A percentile compares a stretch with the other conserved stretches of the same genome.
Evolutionary conservation across 2,329 filamentous ascomycete species (phyloP).

Genomic region (Paraphoma chrysanthemicola): DNA sequence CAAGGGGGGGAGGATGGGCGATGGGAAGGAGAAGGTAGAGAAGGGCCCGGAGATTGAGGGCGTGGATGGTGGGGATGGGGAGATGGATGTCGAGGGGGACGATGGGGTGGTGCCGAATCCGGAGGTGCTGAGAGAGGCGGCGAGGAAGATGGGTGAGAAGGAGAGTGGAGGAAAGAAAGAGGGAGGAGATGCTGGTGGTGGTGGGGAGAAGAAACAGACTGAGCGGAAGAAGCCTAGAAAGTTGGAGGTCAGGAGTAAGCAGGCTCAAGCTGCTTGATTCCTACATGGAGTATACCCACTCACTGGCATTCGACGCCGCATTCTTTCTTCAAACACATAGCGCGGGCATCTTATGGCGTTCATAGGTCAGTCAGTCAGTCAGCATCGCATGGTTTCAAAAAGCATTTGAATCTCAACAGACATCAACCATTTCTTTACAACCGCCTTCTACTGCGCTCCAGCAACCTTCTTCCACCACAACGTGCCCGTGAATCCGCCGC

Average conservation of each 20-base stretch:
- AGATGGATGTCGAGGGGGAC: conserved; percentile 9
- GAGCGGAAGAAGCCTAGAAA: conserved; percentile 34
- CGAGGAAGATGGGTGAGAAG: conserved; percentile 12
- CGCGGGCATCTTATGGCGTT: not conserved
- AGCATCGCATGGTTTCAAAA: not conserved
- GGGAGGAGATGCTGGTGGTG: conserved; percentile 1
- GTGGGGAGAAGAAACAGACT: conserved; percentile 4
- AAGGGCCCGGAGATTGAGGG: conserved; percentile 11
- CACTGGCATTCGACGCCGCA: not conserved
- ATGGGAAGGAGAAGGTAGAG: conserved; percentile 9
- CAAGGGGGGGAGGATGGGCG: conserved; percentile 16
- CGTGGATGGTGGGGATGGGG: conserved; percentile 6
- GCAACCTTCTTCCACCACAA: conserved; percentile 32
- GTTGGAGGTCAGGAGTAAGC: conserved; percentile 32
- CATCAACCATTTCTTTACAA: too few relatives aligned
- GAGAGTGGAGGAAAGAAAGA: conserved; percentile 5
- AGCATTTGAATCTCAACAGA: too few relatives aligned
- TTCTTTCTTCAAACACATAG: not conserved
- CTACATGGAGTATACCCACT: not conserved
- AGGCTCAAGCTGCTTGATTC: conserved; percentile 6
- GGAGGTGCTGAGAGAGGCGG: conserved; percentile 2
- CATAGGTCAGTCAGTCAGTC: not conserved
- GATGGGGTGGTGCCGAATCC: conserved; percentile 8
- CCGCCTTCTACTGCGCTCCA: not conserved
- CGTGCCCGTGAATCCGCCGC: conserved; percentile 25